Percentiles rank a stretch among this genome's conserved stretches.
Evolutionary conservation across 2,329 filamentous ascomycete genomes (phyloP).

Genomic region (Colletotrichum sp.): DNA sequence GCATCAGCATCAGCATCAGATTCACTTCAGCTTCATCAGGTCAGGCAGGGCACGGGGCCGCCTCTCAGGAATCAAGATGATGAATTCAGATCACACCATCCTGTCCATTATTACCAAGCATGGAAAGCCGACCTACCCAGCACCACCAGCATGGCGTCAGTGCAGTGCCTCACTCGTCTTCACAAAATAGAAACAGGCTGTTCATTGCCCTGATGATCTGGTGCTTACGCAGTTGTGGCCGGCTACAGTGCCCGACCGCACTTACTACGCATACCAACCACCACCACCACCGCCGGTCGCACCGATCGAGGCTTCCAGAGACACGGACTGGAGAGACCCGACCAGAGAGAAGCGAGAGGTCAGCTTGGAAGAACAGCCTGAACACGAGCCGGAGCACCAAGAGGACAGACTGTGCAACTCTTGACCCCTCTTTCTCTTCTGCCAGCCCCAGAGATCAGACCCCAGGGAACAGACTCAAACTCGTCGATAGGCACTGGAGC

Average conservation of each 20-base stretch:
- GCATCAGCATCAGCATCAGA: not conserved
- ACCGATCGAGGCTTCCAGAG: conserved; percentile 4
- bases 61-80: not conserved
- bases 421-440: not conserved
- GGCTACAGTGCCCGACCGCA: not conserved
- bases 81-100: not conserved
- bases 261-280: not conserved
- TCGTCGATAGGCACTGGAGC: not conserved
- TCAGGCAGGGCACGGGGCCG: not conserved
- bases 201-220: not conserved
- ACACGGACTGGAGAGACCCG: not conserved
- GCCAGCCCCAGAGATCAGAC: not conserved
- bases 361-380: not conserved
- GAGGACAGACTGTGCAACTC: not conserved
- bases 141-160: not conserved
- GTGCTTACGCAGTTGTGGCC: not conserved
- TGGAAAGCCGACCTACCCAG: not conserved
- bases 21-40: not conserved
- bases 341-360: not conserved
- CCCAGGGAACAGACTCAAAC: not conserved
- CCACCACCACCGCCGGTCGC: not conserved
- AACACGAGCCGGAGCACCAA: not conserved
- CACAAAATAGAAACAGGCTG: not conserved
- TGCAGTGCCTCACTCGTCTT: not conserved
- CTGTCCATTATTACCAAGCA: not conserved